Evolutionary conservation across 2,329 filamentous ascomycete genomes (phyloP), one percentile per base, ranked within the genome.

Genomic region (Scytalidium sp.): DNA sequence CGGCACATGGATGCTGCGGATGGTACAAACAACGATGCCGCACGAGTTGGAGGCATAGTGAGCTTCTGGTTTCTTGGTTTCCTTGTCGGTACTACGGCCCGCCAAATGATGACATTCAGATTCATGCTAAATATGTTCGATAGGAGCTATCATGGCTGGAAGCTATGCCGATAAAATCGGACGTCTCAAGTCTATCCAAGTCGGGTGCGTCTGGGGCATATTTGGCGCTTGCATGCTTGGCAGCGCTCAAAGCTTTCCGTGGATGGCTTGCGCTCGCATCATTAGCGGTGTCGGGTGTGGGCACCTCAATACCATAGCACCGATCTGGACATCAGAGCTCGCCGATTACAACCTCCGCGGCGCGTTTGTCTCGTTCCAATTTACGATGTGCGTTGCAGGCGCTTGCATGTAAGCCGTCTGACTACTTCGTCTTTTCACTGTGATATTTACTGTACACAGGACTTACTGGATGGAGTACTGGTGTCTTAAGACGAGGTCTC

Each of bases 281-380:
- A 70, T 85, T 32, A 85, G 84, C 47, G 83, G 83, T 5, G 79
- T 85, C 43, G 85, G 85, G 3, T 88, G 83, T 2, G 86, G 85
- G 20, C 81, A 88, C 46, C 64, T 88, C 36, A 88, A 87, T 59
- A 79, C 83, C 10, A 87, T 88, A 54, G 80, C 85, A 1, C 85
- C 85, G 0, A 84, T 87, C 3, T 88, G 83, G 83, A 83, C 84
- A 1, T 85, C 84, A 0, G 85, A 88, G 65, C 84, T 81, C 0
- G 79, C 83, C 1, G 79, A 84, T 36, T 80, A 87, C 59, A 85
- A 78, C 0, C 84, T 79, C 2, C 77, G 86, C 22, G 86, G 86
- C 7, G 75, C 81, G 42, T 85, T 62, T 21, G 58, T 88, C 49
- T 80, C 83, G 6, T 81, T 86, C 47, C 84, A 88, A 58, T 88